Conservation (phyloP, 164 flowering plant species). For the Aristolochia californica region DNA sequence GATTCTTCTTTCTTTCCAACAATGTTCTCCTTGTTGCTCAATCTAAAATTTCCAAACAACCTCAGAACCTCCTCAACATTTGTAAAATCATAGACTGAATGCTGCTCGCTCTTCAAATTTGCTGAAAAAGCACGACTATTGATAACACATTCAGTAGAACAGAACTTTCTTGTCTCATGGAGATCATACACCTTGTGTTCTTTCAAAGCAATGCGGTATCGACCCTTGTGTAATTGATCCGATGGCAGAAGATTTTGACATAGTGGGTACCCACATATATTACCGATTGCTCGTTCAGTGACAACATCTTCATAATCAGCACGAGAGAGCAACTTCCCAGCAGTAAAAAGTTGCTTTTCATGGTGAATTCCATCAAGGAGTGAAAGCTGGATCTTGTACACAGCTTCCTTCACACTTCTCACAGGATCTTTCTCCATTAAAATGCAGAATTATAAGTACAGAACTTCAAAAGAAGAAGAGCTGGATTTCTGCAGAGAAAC, state of each 20-base stretch:
- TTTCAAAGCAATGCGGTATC: conserved; percentile 59
- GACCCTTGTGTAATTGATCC: conserved; percentile 38
- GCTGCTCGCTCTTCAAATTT: conserved; percentile 42
- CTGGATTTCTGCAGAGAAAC: no score
- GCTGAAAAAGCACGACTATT: conserved; percentile 50
- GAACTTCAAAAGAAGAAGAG: no score
- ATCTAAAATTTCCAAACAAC: conserved; percentile 34
- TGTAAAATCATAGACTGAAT: conserved; percentile 15
- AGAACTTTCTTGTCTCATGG: conserved; percentile 55
- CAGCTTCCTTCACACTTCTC: conserved; percentile 28
- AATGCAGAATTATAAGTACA: no score
- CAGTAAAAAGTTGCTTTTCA: conserved; percentile 47
- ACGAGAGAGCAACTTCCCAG: conserved; percentile 53
- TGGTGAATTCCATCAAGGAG: conserved; percentile 57
- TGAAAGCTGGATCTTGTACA: conserved; percentile 50
- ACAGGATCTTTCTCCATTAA: conserved; percentile 12
- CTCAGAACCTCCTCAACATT: conserved; percentile 42
- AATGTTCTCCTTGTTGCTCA: conserved; percentile 17
- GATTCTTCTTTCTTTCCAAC: conserved; percentile 31
- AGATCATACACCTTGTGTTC: conserved; percentile 82
- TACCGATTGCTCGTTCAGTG: conserved; percentile 52
- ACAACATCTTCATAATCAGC: conserved; percentile 75
- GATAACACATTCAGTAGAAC: conserved; percentile 51
- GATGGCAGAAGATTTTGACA: conserved; percentile 48
- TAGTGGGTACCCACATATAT: conserved; percentile 75